These are phyloP conservation scores for Alternaria consortialis DNA, from an alignment of 2,329 filamentous ascomycete species.

Conservation along the genomic window DNA sequence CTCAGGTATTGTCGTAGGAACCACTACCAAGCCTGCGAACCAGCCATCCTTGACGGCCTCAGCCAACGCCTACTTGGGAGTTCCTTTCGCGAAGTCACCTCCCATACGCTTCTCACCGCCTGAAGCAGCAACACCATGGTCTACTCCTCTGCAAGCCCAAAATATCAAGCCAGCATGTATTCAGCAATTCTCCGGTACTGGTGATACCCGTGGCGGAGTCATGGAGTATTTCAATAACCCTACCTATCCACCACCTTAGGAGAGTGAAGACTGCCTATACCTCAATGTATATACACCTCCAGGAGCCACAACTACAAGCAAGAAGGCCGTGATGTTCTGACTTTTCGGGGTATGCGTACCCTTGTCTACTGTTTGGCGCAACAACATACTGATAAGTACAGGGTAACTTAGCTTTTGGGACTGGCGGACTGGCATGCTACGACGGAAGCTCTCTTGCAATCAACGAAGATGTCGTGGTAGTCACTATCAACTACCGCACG, in stretches of 20 bases:
- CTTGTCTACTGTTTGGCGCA: not conserved
- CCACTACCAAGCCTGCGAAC: constrained; percentile 10
- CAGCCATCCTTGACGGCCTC: constrained; percentile 18
- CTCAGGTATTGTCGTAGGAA: constrained; percentile 18
- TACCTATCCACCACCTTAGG: constrained; percentile 15
- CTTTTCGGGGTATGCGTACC: constrained; percentile 7
- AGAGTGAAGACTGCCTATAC: constrained; percentile 52
- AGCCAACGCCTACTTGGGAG: constrained; percentile 25
- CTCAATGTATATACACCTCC: constrained; percentile 48
- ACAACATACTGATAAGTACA: constrained; percentile 20
- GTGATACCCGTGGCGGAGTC: constrained; percentile 22
- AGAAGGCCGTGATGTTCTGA: constrained; percentile 28
- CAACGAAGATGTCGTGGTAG: constrained; percentile 32
- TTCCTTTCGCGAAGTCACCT: constrained; percentile 28
- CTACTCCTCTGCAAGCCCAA: constrained; percentile 19
- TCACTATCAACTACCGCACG: constrained; percentile 38
- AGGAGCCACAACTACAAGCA: constrained; percentile 13
- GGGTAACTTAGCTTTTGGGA: constrained; percentile 32
- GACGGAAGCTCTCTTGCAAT: constrained; percentile 38
- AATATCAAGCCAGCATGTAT: constrained; percentile 23
- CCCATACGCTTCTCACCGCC: constrained; percentile 28
- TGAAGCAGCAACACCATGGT: constrained; percentile 22
- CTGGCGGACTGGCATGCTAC: constrained; percentile 24
- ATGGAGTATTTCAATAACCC: constrained; percentile 23
- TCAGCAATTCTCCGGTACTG: constrained; percentile 22